Base-by-base conservation (phyloP, 2,329 filamentous ascomycete genomes). In the Phialophora tarda region DNA sequence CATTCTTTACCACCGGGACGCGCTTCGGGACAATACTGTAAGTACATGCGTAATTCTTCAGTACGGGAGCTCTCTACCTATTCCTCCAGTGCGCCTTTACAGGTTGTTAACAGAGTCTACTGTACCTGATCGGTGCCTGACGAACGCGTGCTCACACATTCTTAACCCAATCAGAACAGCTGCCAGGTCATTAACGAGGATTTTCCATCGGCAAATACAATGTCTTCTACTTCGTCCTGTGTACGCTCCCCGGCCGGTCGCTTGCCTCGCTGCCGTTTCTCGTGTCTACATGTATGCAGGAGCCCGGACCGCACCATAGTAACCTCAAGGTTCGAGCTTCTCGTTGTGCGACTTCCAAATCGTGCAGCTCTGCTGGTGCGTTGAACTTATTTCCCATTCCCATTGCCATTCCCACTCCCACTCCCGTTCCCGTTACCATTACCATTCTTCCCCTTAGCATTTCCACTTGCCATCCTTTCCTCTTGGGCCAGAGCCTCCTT, bases 401-500 rank as follows among this genome's bases (percentile, higher is more conserved):
- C 48, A 51, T 3, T 60, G 3, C 32, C 38, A 48, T 32, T 60
- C 5, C 58, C 34, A 17, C n/a, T 64, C 5, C 54, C 32, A 26
- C 57, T 56, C 8, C 60, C 55, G 30, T 57, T 55, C 21, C 54
- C 44, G 23, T 65, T 69, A 5, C 55, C 60, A 51, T 56, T 66
- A 10, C 56, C 63, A 50, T 57, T 62, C 14, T 54, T 63, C 11
- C 51, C 61, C 14, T 54, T 62, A 23, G 56, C 58, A 24, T 54
- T 62, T 24, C 59, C 58, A 21, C 30, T 44, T 2, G 53, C 34
- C 38, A 44, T 44, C 32, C 63, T 71, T 11, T 59, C 66, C 21
- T 58, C 67, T 38, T 64, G 65, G 7, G 63, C 68, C 60, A 70
- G 32, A 2, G 38, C 60, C 70, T 89, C 87, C 75, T 91, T 91